Base-by-base conservation (phyloP, 129 eudicot genomes). In the Scalesia atractyloides region DNA sequence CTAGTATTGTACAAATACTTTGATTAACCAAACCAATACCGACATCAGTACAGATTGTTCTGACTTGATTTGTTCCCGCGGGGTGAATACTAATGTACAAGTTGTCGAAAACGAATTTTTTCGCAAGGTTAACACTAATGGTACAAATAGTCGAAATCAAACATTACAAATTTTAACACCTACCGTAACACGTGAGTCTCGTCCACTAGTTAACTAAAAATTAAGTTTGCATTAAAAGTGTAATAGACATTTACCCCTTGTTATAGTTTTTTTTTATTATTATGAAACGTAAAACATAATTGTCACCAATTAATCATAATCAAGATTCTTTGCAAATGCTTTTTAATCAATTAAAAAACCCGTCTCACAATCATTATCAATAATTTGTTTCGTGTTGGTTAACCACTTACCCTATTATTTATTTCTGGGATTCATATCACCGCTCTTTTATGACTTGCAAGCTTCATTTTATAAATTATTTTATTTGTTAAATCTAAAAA, bases 331-430 rank as follows among this genome's bases (percentile, higher is more conserved):
- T 36, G 65, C 65, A 73, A 49, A 58, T 73, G 44, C 47, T 59
- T 79, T 79, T 39, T 59, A 64, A 66, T 73, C 24, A 60, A 60
- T 30, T 64, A n/a, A 49, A 67, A 17, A 75, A 79, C 18, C 43
- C 12, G 15, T 60, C 48, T 69, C 68, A 17, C 67, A 74, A 80
- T 80, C 73, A 80, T 75, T 70, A 26, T 64, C 80, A 75, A 78
- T 76, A 53, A 60, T 80, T 69, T 75, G 80, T 68, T 79, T 58
- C 51, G n/a, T 68, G 80, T 52, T 76, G 84, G 73, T 69, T 69
- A 80, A 64, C 76, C 84, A 41, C 46, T 69, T 66, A 69, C 67
- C 46, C 10, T 56, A 69, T 57, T 68, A 39, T 17, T 15, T 56
- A 20, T 53, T 20, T 9, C 3, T 36, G 12, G 9, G 47, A 30